Evolutionary conservation across 805 yeast species (phyloP).

Genomic region (Cyberlindnera misumaiensis): DNA sequence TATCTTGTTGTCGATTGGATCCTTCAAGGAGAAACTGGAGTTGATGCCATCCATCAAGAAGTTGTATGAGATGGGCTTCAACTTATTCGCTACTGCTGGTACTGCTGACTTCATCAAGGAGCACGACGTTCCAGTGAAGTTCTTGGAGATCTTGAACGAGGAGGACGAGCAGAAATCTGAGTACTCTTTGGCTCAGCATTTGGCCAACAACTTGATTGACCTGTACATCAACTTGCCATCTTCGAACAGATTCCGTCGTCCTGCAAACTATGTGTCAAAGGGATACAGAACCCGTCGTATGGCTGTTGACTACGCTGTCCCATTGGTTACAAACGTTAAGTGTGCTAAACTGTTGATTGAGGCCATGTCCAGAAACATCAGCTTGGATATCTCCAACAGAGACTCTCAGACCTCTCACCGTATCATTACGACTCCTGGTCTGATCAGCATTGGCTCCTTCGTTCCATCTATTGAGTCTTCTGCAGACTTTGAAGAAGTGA

Average conservation of each 20-base stretch:
- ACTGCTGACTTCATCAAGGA: constrained; percentile 97
- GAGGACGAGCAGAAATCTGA: constrained; percentile 79
- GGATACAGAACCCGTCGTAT: constrained; percentile 98
- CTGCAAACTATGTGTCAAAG: constrained; percentile 94
- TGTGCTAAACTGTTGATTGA: constrained; percentile 93
- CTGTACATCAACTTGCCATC: constrained; percentile 96
- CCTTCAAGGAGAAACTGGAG: constrained; percentile 93
- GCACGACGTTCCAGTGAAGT: constrained; percentile 90
- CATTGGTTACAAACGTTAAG: constrained; percentile 94
- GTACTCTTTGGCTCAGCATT: constrained; percentile 91
- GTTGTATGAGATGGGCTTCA: constrained; percentile 77
- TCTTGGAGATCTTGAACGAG: constrained; percentile 78
- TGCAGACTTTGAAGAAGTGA: constrained; percentile 55
- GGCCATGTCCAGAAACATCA: constrained; percentile 69
- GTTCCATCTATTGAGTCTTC: constrained; percentile 56
- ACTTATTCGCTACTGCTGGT: constrained; percentile 96
- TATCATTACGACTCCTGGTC: constrained; percentile 78
- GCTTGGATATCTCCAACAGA: constrained; percentile 62
- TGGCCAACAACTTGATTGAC: constrained; percentile 95
- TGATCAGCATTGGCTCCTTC: constrained; percentile 74
- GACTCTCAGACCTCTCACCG: constrained; percentile 91
- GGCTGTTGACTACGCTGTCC: constrained; percentile 99
- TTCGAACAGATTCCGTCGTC: constrained; percentile 95
- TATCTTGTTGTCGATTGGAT: constrained; percentile 89
- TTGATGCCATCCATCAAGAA: constrained; percentile 80